Evolutionary conservation across 495 filamentous ascomycete species (phyloP).

Genomic region (Clavariopsis aquatica): DNA sequence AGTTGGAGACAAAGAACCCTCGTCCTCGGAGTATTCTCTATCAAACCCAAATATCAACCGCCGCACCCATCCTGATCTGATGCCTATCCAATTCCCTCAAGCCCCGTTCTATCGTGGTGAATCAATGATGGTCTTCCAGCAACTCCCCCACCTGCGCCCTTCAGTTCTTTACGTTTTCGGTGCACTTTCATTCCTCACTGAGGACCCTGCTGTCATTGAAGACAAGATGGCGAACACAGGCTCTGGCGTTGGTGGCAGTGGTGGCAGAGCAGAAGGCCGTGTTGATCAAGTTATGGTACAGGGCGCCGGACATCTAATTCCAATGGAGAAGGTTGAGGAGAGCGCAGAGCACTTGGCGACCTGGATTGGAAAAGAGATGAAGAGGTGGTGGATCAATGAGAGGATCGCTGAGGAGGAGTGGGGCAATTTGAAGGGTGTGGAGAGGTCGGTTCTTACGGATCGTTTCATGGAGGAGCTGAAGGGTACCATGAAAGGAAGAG

Average conservation of each 20-base stretch:
- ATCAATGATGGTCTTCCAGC: constrained; percentile 58
- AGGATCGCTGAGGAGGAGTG: constrained; percentile 58
- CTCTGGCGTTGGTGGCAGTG: constrained; percentile 65
- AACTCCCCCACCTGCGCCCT: constrained; percentile 70
- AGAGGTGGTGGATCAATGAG: constrained; percentile 65
- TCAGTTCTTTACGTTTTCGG: constrained; percentile 85
- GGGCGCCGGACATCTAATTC: constrained; percentile 75
- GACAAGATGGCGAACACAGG: constrained; percentile 67
- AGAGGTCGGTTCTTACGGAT: constrained; percentile 19
- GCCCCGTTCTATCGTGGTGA: constrained; percentile 79
- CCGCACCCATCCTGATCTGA: constrained; percentile 45
- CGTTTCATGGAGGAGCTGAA: constrained; percentile 28
- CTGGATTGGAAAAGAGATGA: constrained; percentile 66
- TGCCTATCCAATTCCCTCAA: constrained; percentile 15
- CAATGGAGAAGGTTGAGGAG: constrained; percentile 72
- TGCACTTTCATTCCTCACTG: constrained; percentile 61
- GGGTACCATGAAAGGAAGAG: constrained; percentile 10
- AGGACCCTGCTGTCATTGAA: constrained; percentile 49
- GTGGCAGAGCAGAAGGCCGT: constrained; percentile 63
- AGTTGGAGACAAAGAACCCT: constrained; percentile 13
- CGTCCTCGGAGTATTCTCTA: constrained; percentile 28
- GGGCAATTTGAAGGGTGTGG: constrained; percentile 44
- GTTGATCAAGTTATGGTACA: constrained; percentile 68
- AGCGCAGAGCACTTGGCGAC: constrained; percentile 59
- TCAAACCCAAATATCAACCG: constrained; percentile 41